A percentile compares a stretch with the other conserved stretches of the same genome.
These are phyloP conservation scores for Torulaspora indica DNA, from an alignment of 805 yeast genomes.

Conservation along the genomic window DNA sequence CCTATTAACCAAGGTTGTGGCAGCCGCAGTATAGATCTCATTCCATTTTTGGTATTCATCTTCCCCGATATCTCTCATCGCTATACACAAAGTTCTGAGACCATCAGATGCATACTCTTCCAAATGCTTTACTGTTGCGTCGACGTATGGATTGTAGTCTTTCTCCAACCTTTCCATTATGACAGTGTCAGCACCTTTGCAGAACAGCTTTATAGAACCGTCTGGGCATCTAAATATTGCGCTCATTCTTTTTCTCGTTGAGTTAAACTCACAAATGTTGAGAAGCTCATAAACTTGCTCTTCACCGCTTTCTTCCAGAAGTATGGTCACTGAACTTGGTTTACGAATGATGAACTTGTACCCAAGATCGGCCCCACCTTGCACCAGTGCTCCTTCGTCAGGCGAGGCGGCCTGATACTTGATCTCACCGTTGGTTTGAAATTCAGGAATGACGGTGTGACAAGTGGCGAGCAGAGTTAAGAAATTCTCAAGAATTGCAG, in stretches of 20 bases:
- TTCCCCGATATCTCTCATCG: conserved; percentile 73
- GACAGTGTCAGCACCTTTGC: conserved; percentile 98
- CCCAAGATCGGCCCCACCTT: conserved; percentile 90
- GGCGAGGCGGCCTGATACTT: conserved; percentile 99
- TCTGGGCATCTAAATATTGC: conserved; percentile 93
- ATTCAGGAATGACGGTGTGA: conserved; percentile 96
- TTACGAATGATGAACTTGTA: conserved; percentile 78
- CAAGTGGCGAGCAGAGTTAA: conserved; percentile 83
- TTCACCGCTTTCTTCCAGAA: conserved; percentile 45
- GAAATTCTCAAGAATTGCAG: conserved; percentile 61
- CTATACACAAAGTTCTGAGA: conserved; percentile 88
- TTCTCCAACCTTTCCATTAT: conserved; percentile 76
- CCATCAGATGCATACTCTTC: conserved; percentile 98
- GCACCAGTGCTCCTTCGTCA: conserved; percentile 97
- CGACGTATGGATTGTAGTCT: conserved; percentile 69
- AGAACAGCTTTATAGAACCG: conserved; percentile 79
- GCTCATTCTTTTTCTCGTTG: conserved; percentile 97
- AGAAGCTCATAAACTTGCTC: conserved; percentile 66
- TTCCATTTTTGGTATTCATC: conserved; percentile 75
- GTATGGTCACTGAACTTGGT: conserved; percentile 74
- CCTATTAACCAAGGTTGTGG: conserved; percentile 75
- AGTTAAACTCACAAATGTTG: conserved; percentile 93
- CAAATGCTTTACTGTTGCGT: conserved; percentile 75
- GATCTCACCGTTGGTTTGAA: conserved; percentile 54
- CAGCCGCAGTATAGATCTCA: conserved; percentile 62